These are phyloP conservation scores for Durotheca rogersii DNA, from an alignment of 495 filamentous ascomycete genomes.

Conservation along the genomic window DNA sequence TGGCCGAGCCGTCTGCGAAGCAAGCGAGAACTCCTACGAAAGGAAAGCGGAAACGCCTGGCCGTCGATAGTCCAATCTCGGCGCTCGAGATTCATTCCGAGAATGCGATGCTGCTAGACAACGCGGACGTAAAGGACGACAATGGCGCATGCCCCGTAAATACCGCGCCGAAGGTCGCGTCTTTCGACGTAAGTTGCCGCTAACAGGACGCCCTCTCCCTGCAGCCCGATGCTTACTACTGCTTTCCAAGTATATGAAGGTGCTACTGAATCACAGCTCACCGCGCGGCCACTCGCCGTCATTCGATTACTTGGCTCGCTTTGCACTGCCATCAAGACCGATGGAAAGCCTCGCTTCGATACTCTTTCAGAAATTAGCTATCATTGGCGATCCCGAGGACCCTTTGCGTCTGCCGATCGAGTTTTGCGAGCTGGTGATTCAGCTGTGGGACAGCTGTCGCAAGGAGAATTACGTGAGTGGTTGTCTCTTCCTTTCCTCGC, in stretches of 20 bases:
- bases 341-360: constrained; percentile 44
- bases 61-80: constrained; percentile 50
- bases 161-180: constrained; percentile 14
- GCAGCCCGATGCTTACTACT: constrained; percentile 14
- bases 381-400: constrained; percentile 37
- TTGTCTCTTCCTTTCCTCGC: not conserved
- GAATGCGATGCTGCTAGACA: constrained; percentile 35
- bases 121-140: constrained; percentile 8
- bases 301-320: constrained; percentile 47
- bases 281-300: constrained; percentile 38
- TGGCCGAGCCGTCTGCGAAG: constrained; percentile 35
- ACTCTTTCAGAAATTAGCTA: constrained; percentile 45
- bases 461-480: constrained; percentile 34
- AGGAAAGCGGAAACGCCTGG: constrained; percentile 53
- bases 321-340: constrained; percentile 43
- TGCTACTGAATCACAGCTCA: constrained; percentile 46
- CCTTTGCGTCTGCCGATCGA: constrained; percentile 44
- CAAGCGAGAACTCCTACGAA: constrained; percentile 47
- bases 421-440: constrained; percentile 46
- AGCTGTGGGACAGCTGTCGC: constrained; percentile 48
- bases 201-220: not conserved
- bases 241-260: constrained; percentile 44
- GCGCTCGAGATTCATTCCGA: constrained; percentile 49
- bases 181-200: constrained; percentile 39
- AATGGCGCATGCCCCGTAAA: constrained; percentile 12